These are phyloP conservation scores for Dioscorea zingiberensis DNA, from an alignment of 106 monocot species.

Conservation along the genomic window DNA sequence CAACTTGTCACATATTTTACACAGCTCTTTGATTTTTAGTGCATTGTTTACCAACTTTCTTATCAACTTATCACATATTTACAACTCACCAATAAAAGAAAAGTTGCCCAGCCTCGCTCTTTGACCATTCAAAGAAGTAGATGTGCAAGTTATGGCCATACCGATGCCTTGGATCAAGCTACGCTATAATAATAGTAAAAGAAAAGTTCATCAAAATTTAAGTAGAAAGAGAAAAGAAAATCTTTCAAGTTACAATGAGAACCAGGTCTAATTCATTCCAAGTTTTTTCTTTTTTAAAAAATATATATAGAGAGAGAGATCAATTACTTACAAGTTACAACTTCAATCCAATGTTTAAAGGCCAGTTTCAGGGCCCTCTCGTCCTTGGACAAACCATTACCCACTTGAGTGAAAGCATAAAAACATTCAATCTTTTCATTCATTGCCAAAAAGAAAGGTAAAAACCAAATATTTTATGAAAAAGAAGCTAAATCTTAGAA, in stretches of 20 bases:
- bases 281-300: too few relatives aligned
- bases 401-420: conserved; percentile 38
- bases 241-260: too few relatives aligned
- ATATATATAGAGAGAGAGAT: neutral
- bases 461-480: neutral
- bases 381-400: conserved; percentile 68
- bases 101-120: conserved; percentile 69
- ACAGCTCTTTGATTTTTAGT: too few relatives aligned
- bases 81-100: conserved; percentile 79
- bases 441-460: neutral
- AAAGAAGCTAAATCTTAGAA: conserved; percentile 46
- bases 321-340: conserved; percentile 41
- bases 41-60: too few relatives aligned
- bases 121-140: conserved; percentile 67
- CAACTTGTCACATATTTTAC: too few relatives aligned
- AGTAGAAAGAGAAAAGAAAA: too few relatives aligned
- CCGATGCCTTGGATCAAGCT: conserved; percentile 89
- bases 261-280: too few relatives aligned
- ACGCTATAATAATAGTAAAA: conserved; percentile 1
- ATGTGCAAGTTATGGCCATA: conserved; percentile 79
- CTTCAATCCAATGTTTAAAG: conserved; percentile 96
- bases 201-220: too few relatives aligned
- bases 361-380: conserved; percentile 63
- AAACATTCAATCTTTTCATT: neutral
- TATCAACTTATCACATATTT: too few relatives aligned